phyloP scores from a whole-genome alignment of 805 yeast species.

The Phaffomyces opuntiae region DNA sequence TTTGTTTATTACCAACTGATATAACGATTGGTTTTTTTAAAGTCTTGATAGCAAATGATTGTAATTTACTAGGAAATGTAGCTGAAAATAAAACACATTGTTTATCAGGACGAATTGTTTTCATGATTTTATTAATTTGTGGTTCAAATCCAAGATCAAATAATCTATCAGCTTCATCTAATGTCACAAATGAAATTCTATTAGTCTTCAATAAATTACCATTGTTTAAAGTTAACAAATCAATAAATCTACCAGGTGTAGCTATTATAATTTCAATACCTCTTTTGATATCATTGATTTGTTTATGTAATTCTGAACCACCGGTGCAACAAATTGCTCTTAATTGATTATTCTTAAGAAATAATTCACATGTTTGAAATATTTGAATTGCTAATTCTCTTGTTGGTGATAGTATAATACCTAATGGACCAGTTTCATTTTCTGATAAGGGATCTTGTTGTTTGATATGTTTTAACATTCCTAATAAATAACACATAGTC shows the following conservation, averaged over 20 bases:
- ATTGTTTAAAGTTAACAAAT: slow-evolving; percentile 71
- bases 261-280: slow-evolving; percentile 82
- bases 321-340: slow-evolving; percentile 81
- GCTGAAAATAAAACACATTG: slow-evolving; percentile 93
- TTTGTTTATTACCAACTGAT: slow-evolving; percentile 70
- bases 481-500: slow-evolving; percentile 80
- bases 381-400: slow-evolving; percentile 89
- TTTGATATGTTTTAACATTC: slow-evolving; percentile 75
- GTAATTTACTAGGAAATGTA: slow-evolving; percentile 81
- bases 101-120: slow-evolving; percentile 72
- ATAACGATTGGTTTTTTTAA: slow-evolving; percentile 65
- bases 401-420: slow-evolving; percentile 80
- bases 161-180: slow-evolving; percentile 96
- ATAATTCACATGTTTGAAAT: slow-evolving; percentile 53
- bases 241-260: slow-evolving; percentile 94
- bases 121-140: slow-evolving; percentile 75
- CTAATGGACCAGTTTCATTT: slow-evolving; percentile 67
- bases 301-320: slow-evolving; percentile 76
- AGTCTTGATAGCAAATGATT: slow-evolving; percentile 60
- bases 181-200: slow-evolving; percentile 71
- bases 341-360: slow-evolving; percentile 43
- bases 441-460: slow-evolving; percentile 51
- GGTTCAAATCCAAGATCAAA: slow-evolving; percentile 98
- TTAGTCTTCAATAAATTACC: slow-evolving; percentile 64
- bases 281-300: slow-evolving; percentile 70